A percentile compares a stretch with the other conserved stretches of the same genome.
Conservation (phyloP, 805 yeast species). For the Debaryomyces prosopidis region DNA sequence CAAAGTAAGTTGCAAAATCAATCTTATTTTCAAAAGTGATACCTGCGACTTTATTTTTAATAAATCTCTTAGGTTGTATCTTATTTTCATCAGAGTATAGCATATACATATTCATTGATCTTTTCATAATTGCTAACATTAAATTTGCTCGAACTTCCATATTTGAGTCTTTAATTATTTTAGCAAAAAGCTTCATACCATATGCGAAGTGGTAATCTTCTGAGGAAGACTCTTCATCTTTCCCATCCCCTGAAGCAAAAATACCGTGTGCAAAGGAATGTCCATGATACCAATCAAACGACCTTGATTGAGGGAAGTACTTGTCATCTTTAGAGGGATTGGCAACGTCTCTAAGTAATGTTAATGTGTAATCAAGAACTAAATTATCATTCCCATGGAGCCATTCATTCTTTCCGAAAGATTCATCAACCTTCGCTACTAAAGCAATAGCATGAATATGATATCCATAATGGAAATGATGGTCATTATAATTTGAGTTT, state of each 20-base stretch:
- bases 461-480: slow-evolving; percentile 76
- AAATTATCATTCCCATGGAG: slow-evolving; percentile 23
- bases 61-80: slow-evolving; percentile 55
- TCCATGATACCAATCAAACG: slow-evolving; percentile 75
- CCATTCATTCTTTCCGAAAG: slow-evolving; percentile 26
- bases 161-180: slow-evolving; percentile 50
- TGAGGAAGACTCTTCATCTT: slow-evolving; percentile 71
- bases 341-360: slow-evolving; percentile 66
- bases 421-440: slow-evolving; percentile 52
- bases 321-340: slow-evolving; percentile 55
- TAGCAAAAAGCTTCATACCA: slow-evolving; percentile 67
- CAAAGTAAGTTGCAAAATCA: slow-evolving; percentile 75
- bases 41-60: slow-evolving; percentile 69
- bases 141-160: slow-evolving; percentile 57
- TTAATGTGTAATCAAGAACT: slow-evolving; percentile 52
- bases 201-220: slow-evolving; percentile 75
- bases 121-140: slow-evolving; percentile 58
- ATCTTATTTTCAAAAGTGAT: slow-evolving; percentile 71
- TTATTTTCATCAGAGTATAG: slow-evolving; percentile 53
- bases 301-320: slow-evolving; percentile 64
- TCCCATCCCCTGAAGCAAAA: slow-evolving; percentile 70
- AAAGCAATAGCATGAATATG: slow-evolving; percentile 73
- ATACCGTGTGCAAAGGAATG: slow-evolving; percentile 81
- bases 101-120: slow-evolving; percentile 58
- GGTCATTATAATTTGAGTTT: slow-evolving; percentile 70